Conservation (phyloP, 495 filamentous ascomycete species). For the Neurospora sublineolata region DNA sequence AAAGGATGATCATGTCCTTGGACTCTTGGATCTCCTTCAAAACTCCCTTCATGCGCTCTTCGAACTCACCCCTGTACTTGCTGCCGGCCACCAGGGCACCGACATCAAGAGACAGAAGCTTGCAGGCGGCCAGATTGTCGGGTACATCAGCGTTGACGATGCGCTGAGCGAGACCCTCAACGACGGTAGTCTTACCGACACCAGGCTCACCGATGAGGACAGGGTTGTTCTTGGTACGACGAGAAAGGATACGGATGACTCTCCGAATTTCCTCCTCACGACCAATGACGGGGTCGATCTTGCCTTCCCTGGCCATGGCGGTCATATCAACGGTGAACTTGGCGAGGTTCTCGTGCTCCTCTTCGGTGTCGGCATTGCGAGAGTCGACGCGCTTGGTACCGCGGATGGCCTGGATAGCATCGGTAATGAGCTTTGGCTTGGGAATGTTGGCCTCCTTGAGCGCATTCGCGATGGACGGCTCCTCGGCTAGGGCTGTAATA, state of each 20-base stretch:
- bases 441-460: slow-evolving; percentile 84
- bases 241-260: slow-evolving; percentile 83
- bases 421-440: slow-evolving; percentile 79
- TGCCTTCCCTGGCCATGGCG: slow-evolving; percentile 81
- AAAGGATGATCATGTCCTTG: slow-evolving; percentile 94
- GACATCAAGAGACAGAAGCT: slow-evolving; percentile 86
- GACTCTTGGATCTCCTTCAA: slow-evolving; percentile 93
- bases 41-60: slow-evolving; percentile 97
- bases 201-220: slow-evolving; percentile 90
- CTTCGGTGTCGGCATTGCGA: slow-evolving; percentile 82
- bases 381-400: slow-evolving; percentile 88
- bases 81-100: slow-evolving; percentile 90
- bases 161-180: slow-evolving; percentile 88
- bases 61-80: slow-evolving; percentile 96
- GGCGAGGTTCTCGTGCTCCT: slow-evolving; percentile 84
- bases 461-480: slow-evolving; percentile 56
- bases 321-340: slow-evolving; percentile 99
- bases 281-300: slow-evolving; percentile 96
- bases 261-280: slow-evolving; percentile 93
- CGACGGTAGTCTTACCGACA: slow-evolving; percentile 96
- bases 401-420: slow-evolving; percentile 76
- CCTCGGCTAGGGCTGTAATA: slow-evolving; percentile 71
- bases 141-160: slow-evolving; percentile 95
- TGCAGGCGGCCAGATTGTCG: slow-evolving; percentile 89
- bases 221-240: slow-evolving; percentile 97